Evolutionary conservation across 2,329 filamentous ascomycete genomes (phyloP).

Genomic region (Macroventuria anomochaeta): DNA sequence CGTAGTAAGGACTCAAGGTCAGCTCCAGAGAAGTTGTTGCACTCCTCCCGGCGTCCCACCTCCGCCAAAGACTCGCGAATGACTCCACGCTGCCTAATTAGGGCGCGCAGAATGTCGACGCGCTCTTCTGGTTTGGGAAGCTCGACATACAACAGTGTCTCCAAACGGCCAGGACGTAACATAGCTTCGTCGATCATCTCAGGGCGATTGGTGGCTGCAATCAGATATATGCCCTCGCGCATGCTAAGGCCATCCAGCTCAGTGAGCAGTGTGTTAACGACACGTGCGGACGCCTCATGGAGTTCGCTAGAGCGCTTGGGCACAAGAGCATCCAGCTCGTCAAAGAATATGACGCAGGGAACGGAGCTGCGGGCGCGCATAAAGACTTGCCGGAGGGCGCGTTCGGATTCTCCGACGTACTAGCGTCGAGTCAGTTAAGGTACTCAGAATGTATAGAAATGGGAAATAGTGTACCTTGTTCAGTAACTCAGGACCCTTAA

Average conservation of each 20-base stretch:
- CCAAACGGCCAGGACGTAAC: slow-evolving; percentile 87
- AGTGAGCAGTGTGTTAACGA: slow-evolving; percentile 93
- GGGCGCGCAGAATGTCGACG: slow-evolving; percentile 80
- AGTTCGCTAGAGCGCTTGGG: slow-evolving; percentile 78
- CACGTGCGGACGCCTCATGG: slow-evolving; percentile 82
- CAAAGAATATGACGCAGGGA: slow-evolving; percentile 96
- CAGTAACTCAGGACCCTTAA: slow-evolving; percentile 93
- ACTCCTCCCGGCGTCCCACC: slow-evolving; percentile 69
- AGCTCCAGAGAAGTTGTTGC: slow-evolving; percentile 77
- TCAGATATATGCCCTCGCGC: slow-evolving; percentile 87
- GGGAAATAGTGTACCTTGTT: slow-evolving; percentile 77
- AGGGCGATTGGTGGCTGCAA: slow-evolving; percentile 92
- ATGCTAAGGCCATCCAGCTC: slow-evolving; percentile 87
- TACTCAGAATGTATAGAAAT: neutral
- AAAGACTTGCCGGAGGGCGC: slow-evolving; percentile 91
- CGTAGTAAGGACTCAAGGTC: slow-evolving; percentile 66
- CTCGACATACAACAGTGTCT: slow-evolving; percentile 87
- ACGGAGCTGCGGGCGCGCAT: slow-evolving; percentile 82
- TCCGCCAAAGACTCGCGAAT: slow-evolving; percentile 61
- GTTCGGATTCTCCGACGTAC: slow-evolving; percentile 95
- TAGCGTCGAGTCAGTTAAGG: slow-evolving; percentile 20
- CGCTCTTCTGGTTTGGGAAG: slow-evolving; percentile 80
- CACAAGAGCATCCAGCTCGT: slow-evolving; percentile 92
- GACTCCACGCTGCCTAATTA: slow-evolving; percentile 58
- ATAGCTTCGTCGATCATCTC: slow-evolving; percentile 98